Evolutionary conservation across 768 basidiomycete species (phyloP).

Genomic region (Mycena kentingensis): DNA sequence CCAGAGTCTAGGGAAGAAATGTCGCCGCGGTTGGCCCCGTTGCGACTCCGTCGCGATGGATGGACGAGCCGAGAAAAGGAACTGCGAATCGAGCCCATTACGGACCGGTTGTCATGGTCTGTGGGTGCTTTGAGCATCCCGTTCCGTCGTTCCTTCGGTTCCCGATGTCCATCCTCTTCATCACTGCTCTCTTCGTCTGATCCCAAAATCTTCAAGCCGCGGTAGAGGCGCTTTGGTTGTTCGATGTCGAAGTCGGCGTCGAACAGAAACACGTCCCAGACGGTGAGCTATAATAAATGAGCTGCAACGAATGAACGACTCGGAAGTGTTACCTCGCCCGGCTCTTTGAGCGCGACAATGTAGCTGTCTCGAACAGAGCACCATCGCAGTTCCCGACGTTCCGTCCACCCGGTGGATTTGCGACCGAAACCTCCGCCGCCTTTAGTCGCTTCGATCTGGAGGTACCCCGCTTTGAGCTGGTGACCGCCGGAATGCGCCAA

Average conservation of each 20-base stretch:
- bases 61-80: constrained; percentile 50
- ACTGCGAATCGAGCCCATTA: constrained; percentile 51
- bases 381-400: constrained; percentile 76
- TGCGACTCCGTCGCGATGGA: constrained; percentile 24
- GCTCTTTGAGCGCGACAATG: constrained; percentile 82
- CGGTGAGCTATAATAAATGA: constrained; percentile 50
- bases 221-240: constrained; percentile 86
- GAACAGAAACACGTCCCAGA: constrained; percentile 93
- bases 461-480: constrained; percentile 89
- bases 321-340: constrained; percentile 63
- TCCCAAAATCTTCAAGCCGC: constrained; percentile 69
- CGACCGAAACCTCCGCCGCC: constrained; percentile 63
- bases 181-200: constrained; percentile 26
- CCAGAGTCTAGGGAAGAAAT: constrained; percentile 32
- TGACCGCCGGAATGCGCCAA: constrained; percentile 80
- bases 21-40: constrained; percentile 26
- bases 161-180: constrained; percentile 14
- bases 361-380: constrained; percentile 92
- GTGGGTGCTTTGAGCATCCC: constrained; percentile 13
- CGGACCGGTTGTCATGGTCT: constrained; percentile 39
- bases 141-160: constrained; percentile 4
- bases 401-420: constrained; percentile 60
- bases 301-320: not conserved
- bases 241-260: constrained; percentile 88
- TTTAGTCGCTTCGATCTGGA: constrained; percentile 58